Conservation (phyloP, 2,329 filamentous ascomycete genomes). For the Fusarium pseudonygamai region DNA sequence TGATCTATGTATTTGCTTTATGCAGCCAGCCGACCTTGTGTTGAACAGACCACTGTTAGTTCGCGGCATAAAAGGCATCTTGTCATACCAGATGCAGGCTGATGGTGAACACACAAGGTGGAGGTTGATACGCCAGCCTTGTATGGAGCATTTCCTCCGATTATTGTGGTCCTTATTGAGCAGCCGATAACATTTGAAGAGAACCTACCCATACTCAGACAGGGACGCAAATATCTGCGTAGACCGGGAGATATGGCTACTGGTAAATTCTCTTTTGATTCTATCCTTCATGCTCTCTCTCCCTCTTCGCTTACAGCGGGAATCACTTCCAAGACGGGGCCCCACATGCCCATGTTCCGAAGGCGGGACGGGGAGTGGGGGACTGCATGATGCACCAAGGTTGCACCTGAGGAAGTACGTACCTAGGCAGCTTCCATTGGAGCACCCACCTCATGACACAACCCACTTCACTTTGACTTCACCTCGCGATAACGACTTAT, state of each 20-base stretch:
- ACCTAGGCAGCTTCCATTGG: background rate
- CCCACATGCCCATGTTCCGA: slow-evolving; percentile 25
- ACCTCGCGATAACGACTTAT: slow-evolving; percentile 39
- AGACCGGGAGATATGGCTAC: background rate
- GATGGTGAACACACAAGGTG: background rate
- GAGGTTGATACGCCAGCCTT: background rate
- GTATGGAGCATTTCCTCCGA: background rate
- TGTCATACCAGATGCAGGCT: slow-evolving; percentile 7
- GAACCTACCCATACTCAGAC: background rate
- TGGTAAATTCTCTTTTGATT: background rate
- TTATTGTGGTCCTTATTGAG: background rate
- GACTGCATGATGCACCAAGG: background rate
- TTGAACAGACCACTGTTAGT: background rate
- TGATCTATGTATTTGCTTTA: background rate
- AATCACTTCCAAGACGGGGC: slow-evolving; percentile 8
- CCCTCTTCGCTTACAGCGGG: slow-evolving; percentile 20
- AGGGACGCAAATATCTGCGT: background rate
- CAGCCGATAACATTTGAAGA: background rate
- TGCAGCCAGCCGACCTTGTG: slow-evolving; percentile 22
- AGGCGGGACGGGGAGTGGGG: slow-evolving; percentile 10
- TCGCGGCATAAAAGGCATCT: background rate
- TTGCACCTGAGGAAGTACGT: background rate
- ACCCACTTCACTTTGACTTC: slow-evolving; percentile 16
- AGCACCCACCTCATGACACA: slow-evolving; percentile 23
- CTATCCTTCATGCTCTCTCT: background rate